phyloP scores from a whole-genome alignment of 1,284 basidiomycete species.

The Cutaneotrichosporon mucoides region DNA sequence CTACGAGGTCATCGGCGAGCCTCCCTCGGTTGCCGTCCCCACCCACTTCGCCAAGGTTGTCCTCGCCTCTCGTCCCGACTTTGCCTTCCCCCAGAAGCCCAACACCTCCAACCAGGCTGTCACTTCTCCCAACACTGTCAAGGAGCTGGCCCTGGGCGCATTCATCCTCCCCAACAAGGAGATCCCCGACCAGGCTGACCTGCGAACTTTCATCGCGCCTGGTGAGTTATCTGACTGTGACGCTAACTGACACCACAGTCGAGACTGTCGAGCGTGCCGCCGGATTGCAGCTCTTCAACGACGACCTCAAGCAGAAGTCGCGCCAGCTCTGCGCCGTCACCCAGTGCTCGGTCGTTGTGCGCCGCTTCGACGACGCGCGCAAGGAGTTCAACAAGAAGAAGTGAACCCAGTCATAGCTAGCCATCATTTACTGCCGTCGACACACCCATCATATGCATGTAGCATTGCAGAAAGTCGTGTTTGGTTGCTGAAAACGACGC shows the following conservation, averaged over 20 bases:
- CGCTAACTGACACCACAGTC: conserved; percentile 52
- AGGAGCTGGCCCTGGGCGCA: conserved; percentile 80
- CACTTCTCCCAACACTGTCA: conserved; percentile 46
- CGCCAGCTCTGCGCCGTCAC: conserved; percentile 83
- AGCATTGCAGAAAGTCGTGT: background rate
- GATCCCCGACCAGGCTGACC: conserved; percentile 75
- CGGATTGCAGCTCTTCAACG: conserved; percentile 83
- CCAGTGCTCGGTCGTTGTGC: conserved; percentile 77
- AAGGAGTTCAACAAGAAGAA: conserved; percentile 51
- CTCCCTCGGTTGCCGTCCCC: conserved; percentile 85
- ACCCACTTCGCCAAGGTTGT: conserved; percentile 99
- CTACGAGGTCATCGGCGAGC: conserved; percentile 90
- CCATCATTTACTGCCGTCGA: too few species aligned
- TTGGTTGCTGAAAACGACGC: too few species aligned
- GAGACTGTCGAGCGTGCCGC: conserved; percentile 88
- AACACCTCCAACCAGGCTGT: conserved; percentile 24
- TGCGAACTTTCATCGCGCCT: conserved; percentile 75
- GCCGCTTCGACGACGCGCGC: conserved; percentile 80
- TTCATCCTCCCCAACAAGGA: conserved; percentile 88
- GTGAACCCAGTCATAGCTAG: background rate
- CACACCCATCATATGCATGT: background rate
- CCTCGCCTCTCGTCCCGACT: conserved; percentile 69
- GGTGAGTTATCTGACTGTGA: conserved; percentile 52
- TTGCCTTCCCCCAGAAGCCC: conserved; percentile 62
- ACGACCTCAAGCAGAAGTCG: conserved; percentile 70